These are phyloP conservation scores for Murraya paniculata DNA, from an alignment of 345 rosid genomes.

Conservation along the genomic window DNA sequence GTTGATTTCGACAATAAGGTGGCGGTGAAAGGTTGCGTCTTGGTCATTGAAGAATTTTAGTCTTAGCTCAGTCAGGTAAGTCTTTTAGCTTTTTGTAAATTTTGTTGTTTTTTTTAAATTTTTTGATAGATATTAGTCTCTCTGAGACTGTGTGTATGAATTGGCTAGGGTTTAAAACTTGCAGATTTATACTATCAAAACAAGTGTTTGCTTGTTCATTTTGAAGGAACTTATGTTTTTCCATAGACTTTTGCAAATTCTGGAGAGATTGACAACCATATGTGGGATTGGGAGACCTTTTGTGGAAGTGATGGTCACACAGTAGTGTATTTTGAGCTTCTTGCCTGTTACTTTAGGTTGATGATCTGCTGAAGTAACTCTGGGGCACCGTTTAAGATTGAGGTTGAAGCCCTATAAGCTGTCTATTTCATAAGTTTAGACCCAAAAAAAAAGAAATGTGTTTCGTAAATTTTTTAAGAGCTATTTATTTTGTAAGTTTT, in stretches of 20 bases:
- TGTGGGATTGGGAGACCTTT: not conserved
- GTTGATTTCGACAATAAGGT: constrained; percentile 7
- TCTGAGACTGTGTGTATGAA: not conserved
- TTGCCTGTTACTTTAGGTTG: not conserved
- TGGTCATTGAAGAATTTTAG: constrained; percentile 10
- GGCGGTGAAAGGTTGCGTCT: constrained; percentile 13
- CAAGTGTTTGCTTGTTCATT: constrained; percentile 1
- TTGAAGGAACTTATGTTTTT: not conserved
- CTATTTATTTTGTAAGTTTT: no score
- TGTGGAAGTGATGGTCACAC: not conserved
- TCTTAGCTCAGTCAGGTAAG: constrained; percentile 20
- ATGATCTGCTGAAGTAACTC: not conserved
- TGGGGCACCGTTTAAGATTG: not conserved
- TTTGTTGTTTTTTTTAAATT: not conserved
- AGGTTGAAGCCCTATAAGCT: no score
- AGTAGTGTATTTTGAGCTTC: not conserved
- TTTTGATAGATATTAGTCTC: not conserved
- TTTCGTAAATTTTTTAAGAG: no score
- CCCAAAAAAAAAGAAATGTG: no score
- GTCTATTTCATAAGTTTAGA: no score
- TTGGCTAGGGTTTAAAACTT: constrained; percentile 1
- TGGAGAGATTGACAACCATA: not conserved
- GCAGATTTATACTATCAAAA: not conserved
- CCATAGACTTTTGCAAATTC: not conserved
- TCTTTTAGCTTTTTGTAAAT: not conserved